phyloP scores from a whole-genome alignment of 306 rosid genomes.

The Rosa persica region DNA sequence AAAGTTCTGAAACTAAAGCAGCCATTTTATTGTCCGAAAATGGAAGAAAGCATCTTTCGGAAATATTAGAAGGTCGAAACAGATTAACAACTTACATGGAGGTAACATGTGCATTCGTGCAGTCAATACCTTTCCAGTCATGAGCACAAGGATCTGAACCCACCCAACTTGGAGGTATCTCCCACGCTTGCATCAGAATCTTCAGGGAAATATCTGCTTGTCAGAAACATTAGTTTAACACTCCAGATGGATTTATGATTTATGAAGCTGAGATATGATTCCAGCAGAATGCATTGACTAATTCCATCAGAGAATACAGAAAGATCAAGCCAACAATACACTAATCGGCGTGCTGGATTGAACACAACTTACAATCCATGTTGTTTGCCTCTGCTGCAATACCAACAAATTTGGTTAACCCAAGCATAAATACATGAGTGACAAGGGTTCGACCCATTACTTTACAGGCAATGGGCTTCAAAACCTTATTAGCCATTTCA shows the following conservation, averaged over 20 bases:
- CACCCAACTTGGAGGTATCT: constrained; percentile 5
- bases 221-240: background rate
- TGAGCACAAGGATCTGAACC: constrained; percentile 14
- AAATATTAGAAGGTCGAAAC: background rate
- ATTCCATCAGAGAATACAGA: background rate
- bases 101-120: background rate
- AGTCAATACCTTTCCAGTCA: constrained; percentile 3
- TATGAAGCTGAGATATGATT: background rate
- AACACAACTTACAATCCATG: background rate
- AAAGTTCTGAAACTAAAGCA: constrained; percentile 26
- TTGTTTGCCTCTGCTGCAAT: background rate
- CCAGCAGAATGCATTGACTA: background rate
- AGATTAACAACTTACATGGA: background rate
- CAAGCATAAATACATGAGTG: background rate
- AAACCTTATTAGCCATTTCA: background rate
- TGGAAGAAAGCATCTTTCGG: background rate
- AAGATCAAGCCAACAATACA: background rate
- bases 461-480: background rate
- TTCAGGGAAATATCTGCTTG: background rate
- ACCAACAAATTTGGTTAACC: background rate
- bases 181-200: constrained; percentile 1
- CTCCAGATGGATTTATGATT: background rate
- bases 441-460: background rate
- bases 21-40: background rate
- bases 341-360: background rate